These are phyloP conservation scores for Mortierella hygrophila DNA, from an alignment of 192 early-diverging fungal genomes.

Conservation along the genomic window DNA sequence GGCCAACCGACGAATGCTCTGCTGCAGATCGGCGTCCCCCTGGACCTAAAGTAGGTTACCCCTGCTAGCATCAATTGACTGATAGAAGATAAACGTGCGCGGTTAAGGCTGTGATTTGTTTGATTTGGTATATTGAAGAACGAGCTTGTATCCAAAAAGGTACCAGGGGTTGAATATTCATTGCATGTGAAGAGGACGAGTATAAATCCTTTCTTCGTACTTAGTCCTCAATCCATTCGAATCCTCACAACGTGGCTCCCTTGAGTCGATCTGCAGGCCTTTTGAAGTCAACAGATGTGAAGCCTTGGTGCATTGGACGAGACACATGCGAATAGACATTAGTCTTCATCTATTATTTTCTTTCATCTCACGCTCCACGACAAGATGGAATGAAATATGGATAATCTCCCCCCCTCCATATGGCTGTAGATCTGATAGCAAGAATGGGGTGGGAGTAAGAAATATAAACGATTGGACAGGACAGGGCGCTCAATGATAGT, in stretches of 20 bases:
- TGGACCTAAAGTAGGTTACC: slow-evolving; percentile 12
- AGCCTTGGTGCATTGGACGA: slow-evolving; percentile 21
- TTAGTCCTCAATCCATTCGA: slow-evolving; percentile 27
- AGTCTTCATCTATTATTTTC: background rate
- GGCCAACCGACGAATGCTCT: slow-evolving; percentile 24
- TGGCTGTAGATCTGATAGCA: slow-evolving; percentile 14
- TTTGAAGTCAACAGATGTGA: slow-evolving; percentile 5
- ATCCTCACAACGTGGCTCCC: background rate
- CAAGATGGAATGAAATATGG: background rate
- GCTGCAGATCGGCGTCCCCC: slow-evolving; percentile 33
- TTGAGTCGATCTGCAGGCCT: slow-evolving; percentile 11
- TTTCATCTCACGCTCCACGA: no score
- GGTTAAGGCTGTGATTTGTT: background rate
- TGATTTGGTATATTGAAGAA: no score
- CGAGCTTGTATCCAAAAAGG: no score
- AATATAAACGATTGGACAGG: background rate
- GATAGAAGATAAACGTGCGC: background rate
- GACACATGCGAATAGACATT: background rate
- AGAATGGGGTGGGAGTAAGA: background rate
- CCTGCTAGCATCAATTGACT: background rate
- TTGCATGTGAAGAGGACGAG: background rate
- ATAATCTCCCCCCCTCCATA: slow-evolving; percentile 5
- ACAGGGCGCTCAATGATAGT: no score
- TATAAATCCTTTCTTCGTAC: background rate
- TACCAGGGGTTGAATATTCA: no score